Percentiles rank a stretch among this genome's conserved stretches.
phyloP scores from a whole-genome alignment of 2,329 filamentous ascomycete species.

The Helotiales sp. region DNA sequence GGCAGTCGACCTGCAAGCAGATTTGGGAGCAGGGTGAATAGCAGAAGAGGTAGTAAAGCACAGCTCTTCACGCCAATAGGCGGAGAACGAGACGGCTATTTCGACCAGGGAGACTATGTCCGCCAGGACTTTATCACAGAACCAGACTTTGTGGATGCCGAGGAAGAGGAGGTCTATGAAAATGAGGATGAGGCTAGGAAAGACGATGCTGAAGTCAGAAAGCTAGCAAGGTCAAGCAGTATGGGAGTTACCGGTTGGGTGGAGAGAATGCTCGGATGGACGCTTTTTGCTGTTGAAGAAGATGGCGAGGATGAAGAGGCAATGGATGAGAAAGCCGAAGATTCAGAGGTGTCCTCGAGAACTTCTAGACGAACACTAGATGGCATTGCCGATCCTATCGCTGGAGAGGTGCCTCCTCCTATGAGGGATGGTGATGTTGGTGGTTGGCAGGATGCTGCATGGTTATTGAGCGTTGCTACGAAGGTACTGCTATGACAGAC shows the following conservation, averaged over 20 bases:
- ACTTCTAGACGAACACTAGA: conserved; percentile 33
- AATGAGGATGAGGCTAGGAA: conserved; percentile 56
- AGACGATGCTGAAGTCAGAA: conserved; percentile 63
- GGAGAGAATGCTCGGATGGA: conserved; percentile 62
- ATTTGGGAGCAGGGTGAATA: conserved; percentile 50
- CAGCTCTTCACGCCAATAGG: conserved; percentile 50
- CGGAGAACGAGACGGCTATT: conserved; percentile 52
- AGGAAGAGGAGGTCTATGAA: conserved; percentile 61
- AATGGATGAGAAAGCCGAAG: conserved; percentile 46
- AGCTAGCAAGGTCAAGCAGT: conserved; percentile 59
- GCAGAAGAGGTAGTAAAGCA: conserved; percentile 38
- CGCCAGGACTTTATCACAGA: conserved; percentile 50
- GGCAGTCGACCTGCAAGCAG: conserved; percentile 56
- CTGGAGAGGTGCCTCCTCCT: conserved; percentile 54
- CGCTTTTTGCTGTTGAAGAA: conserved; percentile 66
- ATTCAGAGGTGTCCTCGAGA: conserved; percentile 37
- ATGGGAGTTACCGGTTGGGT: conserved; percentile 63
- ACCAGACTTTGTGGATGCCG: conserved; percentile 67
- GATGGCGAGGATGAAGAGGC: conserved; percentile 55
- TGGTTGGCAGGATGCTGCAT: conserved; percentile 70
- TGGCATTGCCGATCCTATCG: conserved; percentile 39
- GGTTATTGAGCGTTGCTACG: conserved; percentile 66
- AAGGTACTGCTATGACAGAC: conserved; percentile 38
- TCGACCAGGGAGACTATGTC: conserved; percentile 40
- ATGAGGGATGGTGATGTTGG: conserved; percentile 59